Conservation (phyloP, 345 rosid species). For the Gossypium australe region DNA sequence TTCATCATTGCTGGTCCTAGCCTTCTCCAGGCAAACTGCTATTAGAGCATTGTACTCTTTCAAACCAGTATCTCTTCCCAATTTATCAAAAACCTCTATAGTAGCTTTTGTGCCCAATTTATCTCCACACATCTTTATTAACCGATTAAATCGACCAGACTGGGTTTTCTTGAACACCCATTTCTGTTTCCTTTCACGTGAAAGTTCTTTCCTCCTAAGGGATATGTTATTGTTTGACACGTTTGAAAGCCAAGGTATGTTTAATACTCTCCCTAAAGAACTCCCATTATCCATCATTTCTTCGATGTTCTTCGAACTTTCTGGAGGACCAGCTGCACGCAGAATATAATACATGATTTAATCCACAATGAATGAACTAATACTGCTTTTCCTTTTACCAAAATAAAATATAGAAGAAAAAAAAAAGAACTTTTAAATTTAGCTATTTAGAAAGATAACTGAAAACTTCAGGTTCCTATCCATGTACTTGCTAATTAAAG, state of each 20-base stretch:
- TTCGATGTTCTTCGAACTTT: constrained; percentile 1
- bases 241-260: constrained; percentile 36
- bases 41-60: constrained; percentile 62
- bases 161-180: constrained; percentile 36
- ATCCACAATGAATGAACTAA: background rate
- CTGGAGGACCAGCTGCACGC: constrained; percentile 16
- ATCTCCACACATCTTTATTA: constrained; percentile 34
- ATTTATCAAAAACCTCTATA: constrained; percentile 35
- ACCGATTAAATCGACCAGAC: constrained; percentile 27
- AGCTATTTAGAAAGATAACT: background rate
- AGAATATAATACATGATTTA: background rate
- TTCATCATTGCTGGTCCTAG: constrained; percentile 38
- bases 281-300: background rate
- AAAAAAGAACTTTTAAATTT: background rate
- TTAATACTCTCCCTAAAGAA: constrained; percentile 16
- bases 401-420: background rate
- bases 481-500: background rate
- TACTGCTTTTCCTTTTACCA: background rate
- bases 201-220: constrained; percentile 35
- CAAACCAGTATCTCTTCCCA: constrained; percentile 59
- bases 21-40: constrained; percentile 43
- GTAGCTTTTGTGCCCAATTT: constrained; percentile 50
- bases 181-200: constrained; percentile 56
- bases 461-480: background rate
- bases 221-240: constrained; percentile 16